A percentile compares a stretch with the other conserved stretches of the same genome.
These are phyloP conservation scores for Pseudogymnoascus sp. DNA, from an alignment of 2,329 filamentous ascomycete genomes.

Conservation along the genomic window DNA sequence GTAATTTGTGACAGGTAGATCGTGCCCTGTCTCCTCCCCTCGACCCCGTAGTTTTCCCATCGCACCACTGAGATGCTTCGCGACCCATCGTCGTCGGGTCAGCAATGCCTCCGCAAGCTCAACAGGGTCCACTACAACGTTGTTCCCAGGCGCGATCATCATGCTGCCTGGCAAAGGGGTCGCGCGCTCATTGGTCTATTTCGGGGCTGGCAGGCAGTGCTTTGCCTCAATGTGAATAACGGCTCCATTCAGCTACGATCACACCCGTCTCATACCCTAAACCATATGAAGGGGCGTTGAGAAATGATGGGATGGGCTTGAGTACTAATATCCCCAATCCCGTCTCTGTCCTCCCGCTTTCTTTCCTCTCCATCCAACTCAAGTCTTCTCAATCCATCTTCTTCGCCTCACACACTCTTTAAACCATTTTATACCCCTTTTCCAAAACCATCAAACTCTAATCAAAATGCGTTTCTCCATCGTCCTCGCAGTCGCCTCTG, in stretches of 20 bases:
- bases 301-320: neutral
- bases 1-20: neutral
- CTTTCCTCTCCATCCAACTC: neutral
- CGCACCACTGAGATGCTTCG: neutral
- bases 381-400: neutral
- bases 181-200: neutral
- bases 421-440: neutral
- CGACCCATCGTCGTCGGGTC: neutral
- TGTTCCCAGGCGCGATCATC: neutral
- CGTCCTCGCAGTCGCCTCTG: neutral
- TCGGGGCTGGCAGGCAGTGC: neutral
- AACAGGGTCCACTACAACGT: neutral
- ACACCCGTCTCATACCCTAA: neutral
- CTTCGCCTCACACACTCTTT: neutral
- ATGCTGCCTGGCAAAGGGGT: neutral
- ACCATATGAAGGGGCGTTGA: neutral
- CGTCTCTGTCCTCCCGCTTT: neutral
- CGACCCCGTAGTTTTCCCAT: neutral
- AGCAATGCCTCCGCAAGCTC: neutral
- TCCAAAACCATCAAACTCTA: neutral
- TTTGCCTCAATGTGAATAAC: neutral
- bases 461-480: neutral
- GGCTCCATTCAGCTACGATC: neutral
- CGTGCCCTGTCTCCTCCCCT: neutral
- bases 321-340: conserved; percentile 1